Percentiles rank a stretch among this genome's conserved stretches.
Conservation (phyloP, 495 filamentous ascomycete genomes). For the Aspergillus sclerotioniger region DNA sequence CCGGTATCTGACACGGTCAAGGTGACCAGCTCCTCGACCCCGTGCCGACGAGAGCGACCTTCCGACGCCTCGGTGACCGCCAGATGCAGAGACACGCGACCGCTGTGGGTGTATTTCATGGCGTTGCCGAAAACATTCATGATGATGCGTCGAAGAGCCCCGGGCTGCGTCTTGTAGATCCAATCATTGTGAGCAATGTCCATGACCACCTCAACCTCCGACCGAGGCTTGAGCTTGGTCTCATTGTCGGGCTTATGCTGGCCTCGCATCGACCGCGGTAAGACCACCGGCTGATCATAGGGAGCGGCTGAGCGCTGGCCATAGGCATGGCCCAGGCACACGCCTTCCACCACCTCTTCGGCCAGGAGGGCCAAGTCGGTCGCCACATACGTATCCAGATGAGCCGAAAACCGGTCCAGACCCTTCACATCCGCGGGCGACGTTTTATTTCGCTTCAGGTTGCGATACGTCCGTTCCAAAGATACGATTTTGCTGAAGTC, state of each 20-base stretch:
- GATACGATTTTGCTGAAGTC: conserved; percentile 71
- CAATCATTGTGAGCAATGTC: conserved; percentile 63
- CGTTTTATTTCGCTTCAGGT: conserved; percentile 35
- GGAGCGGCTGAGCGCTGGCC: conserved; percentile 32
- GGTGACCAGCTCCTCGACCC: conserved; percentile 38
- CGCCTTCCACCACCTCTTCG: conserved; percentile 53
- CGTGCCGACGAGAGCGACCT: conserved; percentile 33
- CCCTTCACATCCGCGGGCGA: conserved; percentile 30
- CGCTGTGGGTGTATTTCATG: conserved; percentile 71
- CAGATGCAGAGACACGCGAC: conserved; percentile 62
- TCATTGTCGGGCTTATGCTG: conserved; percentile 4
- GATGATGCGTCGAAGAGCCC: conserved; percentile 69
- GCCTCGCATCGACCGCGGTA: conserved; percentile 14
- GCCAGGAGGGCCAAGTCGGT: conserved; percentile 42
- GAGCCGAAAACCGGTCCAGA: conserved; percentile 31
- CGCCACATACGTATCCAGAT: conserved; percentile 48
- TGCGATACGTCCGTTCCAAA: conserved; percentile 45
- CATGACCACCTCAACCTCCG: conserved; percentile 56
- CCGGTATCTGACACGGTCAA: conserved; percentile 65
- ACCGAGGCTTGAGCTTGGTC: conserved; percentile 7
- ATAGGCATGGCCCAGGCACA: conserved; percentile 50
- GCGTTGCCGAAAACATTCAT: conserved; percentile 85
- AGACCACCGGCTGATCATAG: conserved; percentile 26
- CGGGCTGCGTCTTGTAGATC: conserved; percentile 66
- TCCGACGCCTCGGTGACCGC: conserved; percentile 41